Percentiles rank a stretch among this genome's conserved stretches.
These are phyloP conservation scores for Dacryopinax spathularia DNA, from an alignment of 768 basidiomycete species.

Conservation along the genomic window DNA sequence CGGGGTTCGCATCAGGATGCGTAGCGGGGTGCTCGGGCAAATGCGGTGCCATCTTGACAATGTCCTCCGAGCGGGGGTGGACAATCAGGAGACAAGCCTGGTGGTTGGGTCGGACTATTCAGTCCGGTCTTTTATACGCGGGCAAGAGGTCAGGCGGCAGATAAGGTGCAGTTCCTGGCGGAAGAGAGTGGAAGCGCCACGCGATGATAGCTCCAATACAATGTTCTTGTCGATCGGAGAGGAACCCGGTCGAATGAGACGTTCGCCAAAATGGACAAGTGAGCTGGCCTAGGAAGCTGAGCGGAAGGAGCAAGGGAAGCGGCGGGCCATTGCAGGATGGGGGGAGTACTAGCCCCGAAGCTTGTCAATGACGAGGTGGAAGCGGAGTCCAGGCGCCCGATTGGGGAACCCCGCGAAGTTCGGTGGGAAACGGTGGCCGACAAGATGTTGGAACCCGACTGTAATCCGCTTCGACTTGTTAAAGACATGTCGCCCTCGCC, in stretches of 20 bases:
- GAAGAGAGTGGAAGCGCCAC: not conserved
- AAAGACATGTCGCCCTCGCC: conserved; percentile 1
- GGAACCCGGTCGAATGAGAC: conserved; percentile 1
- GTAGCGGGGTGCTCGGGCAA: not conserved
- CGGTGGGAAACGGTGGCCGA: not conserved
- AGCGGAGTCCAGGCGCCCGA: not conserved
- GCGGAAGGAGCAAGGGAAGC: not conserved
- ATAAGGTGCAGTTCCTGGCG: not conserved
- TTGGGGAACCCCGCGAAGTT: not conserved
- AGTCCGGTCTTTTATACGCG: not conserved
- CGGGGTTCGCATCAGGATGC: not conserved
- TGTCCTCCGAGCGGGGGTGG: not conserved
- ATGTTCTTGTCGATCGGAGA: not conserved
- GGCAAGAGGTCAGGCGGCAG: not conserved
- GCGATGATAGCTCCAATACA: conserved; percentile 3
- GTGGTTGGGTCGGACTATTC: not conserved
- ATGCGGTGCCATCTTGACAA: not conserved
- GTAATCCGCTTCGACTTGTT: not conserved
- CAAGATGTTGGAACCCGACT: not conserved
- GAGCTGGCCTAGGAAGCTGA: no score
- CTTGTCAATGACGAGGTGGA: not conserved
- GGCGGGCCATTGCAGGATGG: not conserved
- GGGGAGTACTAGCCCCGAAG: conserved; percentile 1
- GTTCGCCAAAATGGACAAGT: not conserved
- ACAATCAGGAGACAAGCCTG: conserved; percentile 1